These are phyloP conservation scores for Barnettozyma sp. DNA, from an alignment of 805 yeast species.

Conservation along the genomic window DNA sequence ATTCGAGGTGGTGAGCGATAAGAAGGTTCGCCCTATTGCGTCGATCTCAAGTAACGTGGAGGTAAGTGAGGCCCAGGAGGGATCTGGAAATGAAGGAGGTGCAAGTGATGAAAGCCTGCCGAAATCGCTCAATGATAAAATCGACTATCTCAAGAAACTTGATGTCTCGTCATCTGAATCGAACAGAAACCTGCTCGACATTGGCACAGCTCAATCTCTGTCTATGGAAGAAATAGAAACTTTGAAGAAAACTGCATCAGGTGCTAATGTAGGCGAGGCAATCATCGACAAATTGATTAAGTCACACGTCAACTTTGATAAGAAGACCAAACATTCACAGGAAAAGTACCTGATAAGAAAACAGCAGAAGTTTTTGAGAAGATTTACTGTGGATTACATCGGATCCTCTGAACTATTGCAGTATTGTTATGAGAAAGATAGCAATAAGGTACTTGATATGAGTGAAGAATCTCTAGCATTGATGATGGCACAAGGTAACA, in stretches of 20 bases:
- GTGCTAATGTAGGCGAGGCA: slow-evolving; percentile 57
- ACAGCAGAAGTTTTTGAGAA: slow-evolving; percentile 81
- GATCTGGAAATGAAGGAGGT: slow-evolving; percentile 31
- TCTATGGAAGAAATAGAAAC: slow-evolving; percentile 77
- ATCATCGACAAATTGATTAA: slow-evolving; percentile 78
- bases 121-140: slow-evolving; percentile 23
- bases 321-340: slow-evolving; percentile 84
- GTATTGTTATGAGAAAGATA: slow-evolving; percentile 66
- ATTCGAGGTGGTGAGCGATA: slow-evolving; percentile 69
- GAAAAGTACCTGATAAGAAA: slow-evolving; percentile 88
- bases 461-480: slow-evolving; percentile 80
- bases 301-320: slow-evolving; percentile 79
- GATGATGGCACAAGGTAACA: slow-evolving; percentile 69
- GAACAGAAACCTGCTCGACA: slow-evolving; percentile 58
- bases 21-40: slow-evolving; percentile 42
- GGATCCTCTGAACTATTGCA: slow-evolving; percentile 66
- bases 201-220: slow-evolving; percentile 70
- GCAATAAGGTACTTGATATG: slow-evolving; percentile 63
- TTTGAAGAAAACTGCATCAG: slow-evolving; percentile 63
- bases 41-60: slow-evolving; percentile 29
- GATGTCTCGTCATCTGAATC: slow-evolving; percentile 43
- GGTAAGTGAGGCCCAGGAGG: slow-evolving; percentile 17
- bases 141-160: slow-evolving; percentile 25
- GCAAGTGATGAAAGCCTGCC: slow-evolving; percentile 19
- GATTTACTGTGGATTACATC: slow-evolving; percentile 75